Conservation (phyloP, 441 rosid species). For the Syzygium malaccense region DNA sequence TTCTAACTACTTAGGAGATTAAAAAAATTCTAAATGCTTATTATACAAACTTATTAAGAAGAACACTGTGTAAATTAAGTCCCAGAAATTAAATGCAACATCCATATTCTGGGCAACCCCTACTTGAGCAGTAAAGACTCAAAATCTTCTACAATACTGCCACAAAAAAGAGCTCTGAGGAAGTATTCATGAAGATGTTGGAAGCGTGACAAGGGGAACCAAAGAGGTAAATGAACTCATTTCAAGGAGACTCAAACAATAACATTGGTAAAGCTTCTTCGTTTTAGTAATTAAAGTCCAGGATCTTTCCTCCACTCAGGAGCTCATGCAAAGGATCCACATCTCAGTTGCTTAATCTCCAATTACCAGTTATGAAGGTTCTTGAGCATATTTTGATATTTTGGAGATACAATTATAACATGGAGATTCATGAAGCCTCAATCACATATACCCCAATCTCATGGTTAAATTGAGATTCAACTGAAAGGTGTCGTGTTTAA, state of each 20-base stretch:
- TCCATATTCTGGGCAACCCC: not conserved
- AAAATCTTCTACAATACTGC: not conserved
- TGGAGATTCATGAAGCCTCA: not conserved
- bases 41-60: not conserved
- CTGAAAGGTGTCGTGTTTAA: not conserved
- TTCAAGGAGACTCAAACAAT: not conserved
- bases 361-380: not conserved
- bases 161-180: not conserved
- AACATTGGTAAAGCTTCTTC: not conserved
- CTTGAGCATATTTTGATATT: not conserved
- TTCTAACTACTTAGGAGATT: not conserved
- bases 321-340: not conserved
- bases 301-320: not conserved
- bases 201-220: not conserved
- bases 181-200: not conserved
- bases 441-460: not conserved
- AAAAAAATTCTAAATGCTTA: not conserved
- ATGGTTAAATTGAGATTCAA: not conserved
- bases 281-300: not conserved
- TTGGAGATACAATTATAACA: not conserved
- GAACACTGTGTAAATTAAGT: not conserved
- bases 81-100: not conserved
- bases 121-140: not conserved
- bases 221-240: not conserved
- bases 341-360: not conserved